Conservation (phyloP, 345 rosid genomes). For the Diplotaxis tenuifolia region DNA sequence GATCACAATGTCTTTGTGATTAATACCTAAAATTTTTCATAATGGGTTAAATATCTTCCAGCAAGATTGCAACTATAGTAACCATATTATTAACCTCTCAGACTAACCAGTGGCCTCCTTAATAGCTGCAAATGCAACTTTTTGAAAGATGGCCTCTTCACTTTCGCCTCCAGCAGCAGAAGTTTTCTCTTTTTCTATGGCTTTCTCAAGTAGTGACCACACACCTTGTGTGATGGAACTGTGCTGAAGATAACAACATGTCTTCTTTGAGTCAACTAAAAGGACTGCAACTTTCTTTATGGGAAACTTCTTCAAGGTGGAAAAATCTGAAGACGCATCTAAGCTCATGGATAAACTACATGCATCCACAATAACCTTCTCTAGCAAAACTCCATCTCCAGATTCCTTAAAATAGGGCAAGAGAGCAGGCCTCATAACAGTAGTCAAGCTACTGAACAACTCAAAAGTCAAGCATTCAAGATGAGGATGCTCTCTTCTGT, state of each 20-base stretch:
- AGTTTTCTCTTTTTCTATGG: constrained; percentile 28
- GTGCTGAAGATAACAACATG: constrained; percentile 50
- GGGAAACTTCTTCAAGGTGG: constrained; percentile 52
- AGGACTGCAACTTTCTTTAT: constrained; percentile 57
- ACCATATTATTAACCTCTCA: background rate
- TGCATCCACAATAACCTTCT: constrained; percentile 64
- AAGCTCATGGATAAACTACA: constrained; percentile 57
- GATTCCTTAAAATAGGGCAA: constrained; percentile 46
- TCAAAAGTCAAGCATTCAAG: constrained; percentile 51
- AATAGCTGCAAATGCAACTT: constrained; percentile 62
- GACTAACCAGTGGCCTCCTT: constrained; percentile 43
- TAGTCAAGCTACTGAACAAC: constrained; percentile 63
- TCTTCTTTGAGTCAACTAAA: constrained; percentile 55
- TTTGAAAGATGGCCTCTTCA: constrained; percentile 44
- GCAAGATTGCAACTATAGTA: background rate
- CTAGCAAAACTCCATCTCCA: constrained; percentile 32
- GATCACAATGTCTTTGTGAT: constrained; percentile 43
- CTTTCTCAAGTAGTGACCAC: constrained; percentile 75
- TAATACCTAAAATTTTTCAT: constrained; percentile 52
- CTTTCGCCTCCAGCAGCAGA: background rate
- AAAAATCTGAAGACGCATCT: constrained; percentile 45
- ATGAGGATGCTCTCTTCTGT: constrained; percentile 54
- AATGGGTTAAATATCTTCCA: background rate
- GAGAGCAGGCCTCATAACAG: constrained; percentile 50
- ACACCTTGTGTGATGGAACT: constrained; percentile 57